A percentile compares a stretch with the other conserved stretches of the same genome.
Conservation (phyloP, 768 basidiomycete species). For the Serendipita sp. region DNA sequence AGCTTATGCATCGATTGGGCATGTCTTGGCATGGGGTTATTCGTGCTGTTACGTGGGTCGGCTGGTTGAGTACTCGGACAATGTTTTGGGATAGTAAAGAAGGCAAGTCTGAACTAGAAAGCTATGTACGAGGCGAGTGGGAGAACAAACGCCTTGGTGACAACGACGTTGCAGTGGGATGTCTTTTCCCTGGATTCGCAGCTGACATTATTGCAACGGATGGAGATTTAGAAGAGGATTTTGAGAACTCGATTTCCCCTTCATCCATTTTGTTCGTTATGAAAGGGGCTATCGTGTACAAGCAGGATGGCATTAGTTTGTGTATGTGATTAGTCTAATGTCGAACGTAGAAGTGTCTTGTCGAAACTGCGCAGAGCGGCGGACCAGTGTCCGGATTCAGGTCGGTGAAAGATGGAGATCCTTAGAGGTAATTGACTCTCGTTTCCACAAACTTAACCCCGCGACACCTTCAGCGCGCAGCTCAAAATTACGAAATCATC, state of each 20-base stretch:
- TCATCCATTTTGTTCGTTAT: slow-evolving; percentile 37
- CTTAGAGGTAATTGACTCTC: no score
- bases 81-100: slow-evolving; percentile 28
- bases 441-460: no score
- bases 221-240: slow-evolving; percentile 25
- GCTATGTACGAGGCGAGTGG: slow-evolving; percentile 17
- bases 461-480: no score
- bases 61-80: slow-evolving; percentile 39
- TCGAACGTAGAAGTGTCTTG: no score
- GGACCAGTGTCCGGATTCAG: no score
- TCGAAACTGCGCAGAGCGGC: no score
- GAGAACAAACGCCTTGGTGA: slow-evolving; percentile 25
- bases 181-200: slow-evolving; percentile 36
- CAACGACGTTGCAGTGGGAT: slow-evolving; percentile 41
- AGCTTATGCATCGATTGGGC: slow-evolving; percentile 41
- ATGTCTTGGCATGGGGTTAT: slow-evolving; percentile 37
- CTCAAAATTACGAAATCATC: not conserved
- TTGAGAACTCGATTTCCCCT: slow-evolving; percentile 30
- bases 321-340: no score
- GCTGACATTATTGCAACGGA: slow-evolving; percentile 31
- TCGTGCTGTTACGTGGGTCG: slow-evolving; percentile 42
- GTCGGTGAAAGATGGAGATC: no score
- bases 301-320: slow-evolving; percentile 12
- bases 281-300: slow-evolving; percentile 38
- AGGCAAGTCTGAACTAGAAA: slow-evolving; percentile 8